Base-by-base conservation (phyloP, 2,329 filamentous ascomycete genomes). In the Hysterium pulicare region DNA sequence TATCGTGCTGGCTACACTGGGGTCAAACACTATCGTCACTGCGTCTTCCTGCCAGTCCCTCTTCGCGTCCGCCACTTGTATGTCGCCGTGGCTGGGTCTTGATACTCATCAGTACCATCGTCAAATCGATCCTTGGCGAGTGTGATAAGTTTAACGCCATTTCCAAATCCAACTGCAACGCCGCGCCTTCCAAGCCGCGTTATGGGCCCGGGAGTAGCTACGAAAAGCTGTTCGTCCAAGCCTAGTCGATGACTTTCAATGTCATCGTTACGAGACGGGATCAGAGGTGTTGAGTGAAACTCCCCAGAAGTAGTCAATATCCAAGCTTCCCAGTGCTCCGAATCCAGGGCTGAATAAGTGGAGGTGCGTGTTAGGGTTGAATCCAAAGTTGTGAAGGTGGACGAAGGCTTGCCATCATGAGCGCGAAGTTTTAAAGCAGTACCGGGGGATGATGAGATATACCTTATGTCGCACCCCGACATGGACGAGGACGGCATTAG, bases 141-240 rank as follows among this genome's bases (percentile, higher is more conserved):
- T 2, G 78, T 80, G 42, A 90, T 75, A 38, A 90, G 69, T 65
- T 89, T 90, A 55, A 90, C 74, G 1, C 80, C 73, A 51, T 89
- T 86, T 10, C 86, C 87, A 45, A 90, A 81, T 0, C 78, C 84
- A 22, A 90, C 76, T 0, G 81, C 86, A 3, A 87, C 74, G 38
- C 82, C 84, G 34, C 76, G 73, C 36, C 77, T 75, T 10, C 86
- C 86, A 1, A 88, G 68, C 40, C 71, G 71, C 2, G 74, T 72
- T 43, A 85, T 78, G 0, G 86, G 86, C 0, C 86, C 87, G 1
- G 85, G 69, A 34, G 75, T 74, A 2, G 78, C 78, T 17, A 88
- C 80, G 35, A 87, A 79, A 4, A 90, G 71, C 43, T 81, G 74
- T 2, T 75, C 71, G 3, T 78, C 72, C 1, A 45, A n/a, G 5